A percentile compares a stretch with the other conserved stretches of the same genome.
phyloP scores from a whole-genome alignment of 2,329 filamentous ascomycete genomes.

The Neonectria ditissima region DNA sequence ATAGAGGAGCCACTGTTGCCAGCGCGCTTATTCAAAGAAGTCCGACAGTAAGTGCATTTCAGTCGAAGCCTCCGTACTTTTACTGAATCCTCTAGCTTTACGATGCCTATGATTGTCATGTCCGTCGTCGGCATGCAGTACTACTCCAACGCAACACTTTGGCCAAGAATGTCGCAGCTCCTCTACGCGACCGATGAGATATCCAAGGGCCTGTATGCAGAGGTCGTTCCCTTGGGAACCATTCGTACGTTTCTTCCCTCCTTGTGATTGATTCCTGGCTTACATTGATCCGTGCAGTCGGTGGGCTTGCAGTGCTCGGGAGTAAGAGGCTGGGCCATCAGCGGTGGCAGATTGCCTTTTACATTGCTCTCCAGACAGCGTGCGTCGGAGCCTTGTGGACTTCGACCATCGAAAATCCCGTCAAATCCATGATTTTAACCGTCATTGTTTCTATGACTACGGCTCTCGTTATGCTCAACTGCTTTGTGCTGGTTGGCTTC shows the following conservation, averaged over 20 bases:
- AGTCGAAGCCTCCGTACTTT: fast-evolving
- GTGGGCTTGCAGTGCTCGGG: constrained; percentile 11
- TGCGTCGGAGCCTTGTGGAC: constrained; percentile 22
- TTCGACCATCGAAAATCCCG: constrained; percentile 21
- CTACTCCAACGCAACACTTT: constrained; percentile 23
- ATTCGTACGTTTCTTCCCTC: constrained; percentile 6
- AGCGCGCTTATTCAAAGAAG: constrained; percentile 21
- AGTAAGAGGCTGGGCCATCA: constrained; percentile 26
- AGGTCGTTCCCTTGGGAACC: constrained; percentile 18
- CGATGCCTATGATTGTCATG: constrained; percentile 23
- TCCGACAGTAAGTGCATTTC: constrained; percentile 15
- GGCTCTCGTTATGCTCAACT: constrained; percentile 24
- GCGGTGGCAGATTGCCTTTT: constrained; percentile 26
- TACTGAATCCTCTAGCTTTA: constrained; percentile 11
- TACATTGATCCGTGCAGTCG: neutral
- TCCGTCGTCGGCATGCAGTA: constrained; percentile 25
- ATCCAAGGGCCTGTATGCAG: constrained; percentile 20
- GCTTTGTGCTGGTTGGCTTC: constrained; percentile 28
- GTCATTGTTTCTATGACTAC: constrained; percentile 27
- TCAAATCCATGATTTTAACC: constrained; percentile 20
- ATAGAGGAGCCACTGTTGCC: constrained; percentile 19
- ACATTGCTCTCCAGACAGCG: constrained; percentile 17
- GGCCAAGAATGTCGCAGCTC: constrained; percentile 23
- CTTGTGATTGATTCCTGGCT: neutral
- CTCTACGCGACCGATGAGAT: constrained; percentile 24